Conservation (phyloP, 2,329 filamentous ascomycete genomes). For the Metarhizium brunneum region DNA sequence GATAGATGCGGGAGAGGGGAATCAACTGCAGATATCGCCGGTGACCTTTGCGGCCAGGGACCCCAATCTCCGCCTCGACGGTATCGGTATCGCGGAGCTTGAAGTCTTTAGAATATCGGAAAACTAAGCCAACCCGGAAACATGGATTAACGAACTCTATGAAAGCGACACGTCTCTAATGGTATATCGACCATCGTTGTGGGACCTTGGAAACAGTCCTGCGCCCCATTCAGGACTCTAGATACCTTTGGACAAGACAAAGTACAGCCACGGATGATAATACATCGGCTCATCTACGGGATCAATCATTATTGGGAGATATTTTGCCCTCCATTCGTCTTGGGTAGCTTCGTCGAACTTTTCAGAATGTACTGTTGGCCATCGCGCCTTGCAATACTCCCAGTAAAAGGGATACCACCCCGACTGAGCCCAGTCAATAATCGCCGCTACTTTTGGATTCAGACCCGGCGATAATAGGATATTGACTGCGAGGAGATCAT, state of each 20-base stretch:
- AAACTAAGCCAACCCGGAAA: too few species aligned
- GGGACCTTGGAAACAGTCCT: too few species aligned
- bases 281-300: conserved; percentile 14
- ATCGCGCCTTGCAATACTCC: conserved; percentile 21
- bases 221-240: neutral
- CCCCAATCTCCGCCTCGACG: too few species aligned
- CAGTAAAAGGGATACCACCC: conserved; percentile 25
- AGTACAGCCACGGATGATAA: conserved; percentile 22
- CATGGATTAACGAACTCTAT: too few species aligned
- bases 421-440: conserved; percentile 21
- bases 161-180: too few species aligned
- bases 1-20: too few species aligned
- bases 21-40: too few species aligned
- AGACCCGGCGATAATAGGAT: conserved; percentile 13
- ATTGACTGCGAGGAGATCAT: conserved; percentile 16
- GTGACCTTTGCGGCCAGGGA: too few species aligned
- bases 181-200: too few species aligned
- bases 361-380: conserved; percentile 12
- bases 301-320: conserved; percentile 21
- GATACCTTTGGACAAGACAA: conserved; percentile 9
- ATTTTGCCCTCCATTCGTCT: conserved; percentile 21
- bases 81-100: too few species aligned
- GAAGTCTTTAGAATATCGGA: too few species aligned
- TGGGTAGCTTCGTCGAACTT: conserved; percentile 13
- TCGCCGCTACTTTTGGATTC: conserved; percentile 11